Conservation (phyloP, 2,329 filamentous ascomycete genomes). For the Ilyonectria destructans region DNA sequence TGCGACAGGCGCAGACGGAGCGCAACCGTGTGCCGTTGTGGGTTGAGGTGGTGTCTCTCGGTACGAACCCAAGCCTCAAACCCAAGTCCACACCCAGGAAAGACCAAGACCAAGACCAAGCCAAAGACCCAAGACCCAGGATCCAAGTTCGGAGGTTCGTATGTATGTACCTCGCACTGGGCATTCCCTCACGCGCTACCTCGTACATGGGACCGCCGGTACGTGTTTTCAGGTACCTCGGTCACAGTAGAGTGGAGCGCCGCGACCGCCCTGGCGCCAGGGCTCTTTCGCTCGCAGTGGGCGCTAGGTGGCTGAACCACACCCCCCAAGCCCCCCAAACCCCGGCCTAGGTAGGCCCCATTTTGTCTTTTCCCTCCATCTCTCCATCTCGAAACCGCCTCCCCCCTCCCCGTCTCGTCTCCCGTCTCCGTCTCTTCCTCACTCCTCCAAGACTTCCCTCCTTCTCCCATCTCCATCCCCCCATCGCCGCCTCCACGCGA, state of each 20-base stretch:
- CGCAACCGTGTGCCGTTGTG: neutral
- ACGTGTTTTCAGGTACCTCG: constrained; percentile 22
- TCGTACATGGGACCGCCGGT: constrained; percentile 8
- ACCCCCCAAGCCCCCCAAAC: constrained; percentile 37
- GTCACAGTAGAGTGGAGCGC: constrained; percentile 27
- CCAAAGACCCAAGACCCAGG: neutral
- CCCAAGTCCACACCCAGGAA: neutral
- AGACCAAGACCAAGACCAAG: neutral
- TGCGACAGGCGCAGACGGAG: constrained; percentile 5
- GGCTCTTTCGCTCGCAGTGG: constrained; percentile 41
- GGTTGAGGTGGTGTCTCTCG: constrained; percentile 26
- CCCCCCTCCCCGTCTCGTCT: constrained; percentile 45
- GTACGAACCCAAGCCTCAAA: constrained; percentile 15
- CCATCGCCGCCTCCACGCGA: constrained; percentile 46
- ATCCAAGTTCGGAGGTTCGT: constrained; percentile 12
- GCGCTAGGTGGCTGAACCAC: constrained; percentile 47
- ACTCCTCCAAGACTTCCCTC: constrained; percentile 46
- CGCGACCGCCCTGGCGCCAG: constrained; percentile 40
- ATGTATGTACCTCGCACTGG: constrained; percentile 26
- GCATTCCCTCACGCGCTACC: constrained; percentile 4
- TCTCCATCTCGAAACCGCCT: constrained; percentile 51
- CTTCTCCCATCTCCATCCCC: constrained; percentile 37
- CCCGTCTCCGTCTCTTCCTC: constrained; percentile 44
- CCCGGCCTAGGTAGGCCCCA: constrained; percentile 36
- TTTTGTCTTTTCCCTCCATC: constrained; percentile 47